These are phyloP conservation scores for Ustilago nuda DNA, from an alignment of 1,284 basidiomycete species.

Conservation along the genomic window DNA sequence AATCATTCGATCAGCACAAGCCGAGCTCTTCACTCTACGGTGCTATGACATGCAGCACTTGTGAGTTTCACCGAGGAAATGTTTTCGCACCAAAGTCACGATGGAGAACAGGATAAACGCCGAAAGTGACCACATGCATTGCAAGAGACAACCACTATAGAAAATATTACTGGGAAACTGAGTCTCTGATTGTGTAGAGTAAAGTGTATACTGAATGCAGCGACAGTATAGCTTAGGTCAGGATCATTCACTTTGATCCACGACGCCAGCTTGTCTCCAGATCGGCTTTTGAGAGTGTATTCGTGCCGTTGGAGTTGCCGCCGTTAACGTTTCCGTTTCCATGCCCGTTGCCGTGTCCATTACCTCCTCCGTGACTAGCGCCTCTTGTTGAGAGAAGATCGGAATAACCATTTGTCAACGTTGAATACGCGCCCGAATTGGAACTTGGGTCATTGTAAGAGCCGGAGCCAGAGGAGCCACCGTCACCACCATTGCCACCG, in stretches of 20 bases:
- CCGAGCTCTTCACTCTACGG: too few relatives aligned
- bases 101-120: background rate
- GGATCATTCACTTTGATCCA: conserved; percentile 26
- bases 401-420: conserved; percentile 5
- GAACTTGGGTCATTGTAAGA: conserved; percentile 4
- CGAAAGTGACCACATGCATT: background rate
- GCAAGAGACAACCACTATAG: background rate
- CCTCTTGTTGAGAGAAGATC: conserved; percentile 11
- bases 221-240: background rate
- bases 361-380: conserved; percentile 6
- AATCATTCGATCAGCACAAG: too few relatives aligned
- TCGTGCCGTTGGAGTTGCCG: conserved; percentile 1
- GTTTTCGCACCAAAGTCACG: background rate
- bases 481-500: conserved; percentile 13
- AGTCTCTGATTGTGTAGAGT: background rate
- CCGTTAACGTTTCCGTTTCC: conserved; percentile 15
- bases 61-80: too few relatives aligned
- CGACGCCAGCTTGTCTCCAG: conserved; percentile 47
- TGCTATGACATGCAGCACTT: too few relatives aligned
- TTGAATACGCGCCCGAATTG: background rate
- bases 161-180: background rate
- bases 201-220: conserved; percentile 4
- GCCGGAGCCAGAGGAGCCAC: conserved; percentile 6
- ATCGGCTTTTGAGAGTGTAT: conserved; percentile 33
- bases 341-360: conserved; percentile 6